phyloP scores from a whole-genome alignment of 106 monocot species.

The Agapanthus africanus region DNA sequence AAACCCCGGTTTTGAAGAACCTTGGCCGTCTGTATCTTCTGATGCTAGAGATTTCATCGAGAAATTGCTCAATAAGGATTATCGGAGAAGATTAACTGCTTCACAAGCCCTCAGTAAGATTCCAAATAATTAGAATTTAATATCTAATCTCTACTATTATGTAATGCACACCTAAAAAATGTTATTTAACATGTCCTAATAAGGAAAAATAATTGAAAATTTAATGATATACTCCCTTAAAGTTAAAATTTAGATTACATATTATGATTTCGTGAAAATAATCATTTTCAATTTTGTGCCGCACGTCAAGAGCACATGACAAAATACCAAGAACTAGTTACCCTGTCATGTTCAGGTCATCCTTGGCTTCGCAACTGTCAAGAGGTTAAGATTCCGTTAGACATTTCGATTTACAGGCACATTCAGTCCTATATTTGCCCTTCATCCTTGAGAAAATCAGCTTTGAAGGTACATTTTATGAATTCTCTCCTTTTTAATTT shows the following conservation, averaged over 20 bases:
- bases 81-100: slow-evolving; percentile 50
- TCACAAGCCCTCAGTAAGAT: slow-evolving; percentile 41
- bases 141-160: too few species aligned
- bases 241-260: neutral
- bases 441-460: slow-evolving; percentile 73
- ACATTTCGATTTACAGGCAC: slow-evolving; percentile 59
- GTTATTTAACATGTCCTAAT: too few species aligned
- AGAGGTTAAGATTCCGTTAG: slow-evolving; percentile 54
- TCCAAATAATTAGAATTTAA: neutral
- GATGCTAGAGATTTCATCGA: slow-evolving; percentile 73
- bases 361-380: slow-evolving; percentile 62
- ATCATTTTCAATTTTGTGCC: too few species aligned
- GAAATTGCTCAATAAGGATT: slow-evolving; percentile 64
- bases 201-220: neutral
- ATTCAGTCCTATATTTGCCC: slow-evolving; percentile 55
- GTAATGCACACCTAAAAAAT: too few species aligned
- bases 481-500: neutral
- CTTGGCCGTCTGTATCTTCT: slow-evolving; percentile 71
- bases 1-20: slow-evolving; percentile 64
- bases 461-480: slow-evolving; percentile 43
- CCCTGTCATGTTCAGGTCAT: slow-evolving; percentile 51
- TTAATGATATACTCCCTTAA: neutral
- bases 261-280: too few species aligned
- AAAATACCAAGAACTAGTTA: too few species aligned
- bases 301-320: too few species aligned